Base-by-base conservation (phyloP, 108 stramenopile genomes). In the Skeletonema potamos region DNA sequence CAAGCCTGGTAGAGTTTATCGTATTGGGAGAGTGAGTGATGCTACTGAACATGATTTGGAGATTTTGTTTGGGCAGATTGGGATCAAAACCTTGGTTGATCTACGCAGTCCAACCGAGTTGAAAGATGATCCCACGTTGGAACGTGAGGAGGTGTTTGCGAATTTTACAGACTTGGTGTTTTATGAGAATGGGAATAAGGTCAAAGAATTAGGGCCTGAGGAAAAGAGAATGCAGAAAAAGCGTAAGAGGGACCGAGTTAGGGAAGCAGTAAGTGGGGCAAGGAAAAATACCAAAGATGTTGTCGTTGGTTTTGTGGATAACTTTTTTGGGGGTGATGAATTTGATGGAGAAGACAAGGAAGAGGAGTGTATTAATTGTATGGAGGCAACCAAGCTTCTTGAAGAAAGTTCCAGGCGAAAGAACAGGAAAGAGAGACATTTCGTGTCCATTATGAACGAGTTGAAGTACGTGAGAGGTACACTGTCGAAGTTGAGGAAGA, bases 371-470 rank as follows among this genome's bases (percentile, higher is more conserved):
- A 85, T 85, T 69, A 86, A 76, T 39, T 79, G 78, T 39, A 63
- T 79, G n/a, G 78, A 71, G 55, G 78, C 78, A 6, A 39, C 3
- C 1, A 79, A 68, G 57, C 57, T 79, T 10, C 24, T 79, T 51
- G 55, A 79, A 32, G 78, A 68, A 18, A 72, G 62, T 44, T 37
- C 66, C 3, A 39, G 72, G 32, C 60, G 78, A 27, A 46, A 54
- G n/a, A 73, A 76, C 54, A 81, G 95, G 24, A 93, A 91, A 60
- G 95, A 96, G 72, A 83, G 95, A n/a, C 91, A 93, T 72, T 96
- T 96, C 76, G 95, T 96, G 0, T 87, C 87, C 18, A 67, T 96
- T 33, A 96, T 96, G 95, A 93, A 96, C 60, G 95, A 96, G 68
- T 81, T 91, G 60, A 96, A 96, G 71, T 96, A 96, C 59, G 92